phyloP scores from a whole-genome alignment of 2,329 filamentous ascomycete genomes.

The Cercospora sp. region DNA sequence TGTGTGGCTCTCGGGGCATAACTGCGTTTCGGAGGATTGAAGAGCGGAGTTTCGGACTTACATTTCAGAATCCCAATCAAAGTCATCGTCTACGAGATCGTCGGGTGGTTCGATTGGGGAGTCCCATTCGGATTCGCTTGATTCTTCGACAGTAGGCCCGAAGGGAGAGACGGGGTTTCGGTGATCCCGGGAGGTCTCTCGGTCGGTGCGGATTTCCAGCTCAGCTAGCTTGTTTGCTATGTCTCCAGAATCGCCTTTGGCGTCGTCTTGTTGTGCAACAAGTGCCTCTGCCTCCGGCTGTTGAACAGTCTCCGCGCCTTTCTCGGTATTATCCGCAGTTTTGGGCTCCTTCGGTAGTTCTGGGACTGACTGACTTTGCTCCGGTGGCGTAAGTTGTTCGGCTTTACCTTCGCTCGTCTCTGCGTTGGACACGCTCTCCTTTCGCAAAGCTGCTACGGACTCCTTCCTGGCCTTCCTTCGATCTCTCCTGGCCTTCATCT shows the following conservation, averaged over 20 bases:
- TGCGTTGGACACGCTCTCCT: constrained; percentile 1
- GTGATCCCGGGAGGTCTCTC: background rate
- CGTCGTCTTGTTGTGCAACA: background rate
- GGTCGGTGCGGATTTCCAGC: constrained; percentile 2
- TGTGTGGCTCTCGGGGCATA: background rate
- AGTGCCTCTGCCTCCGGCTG: background rate
- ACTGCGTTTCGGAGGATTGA: background rate
- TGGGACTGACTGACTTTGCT: constrained; percentile 2
- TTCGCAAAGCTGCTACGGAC: background rate
- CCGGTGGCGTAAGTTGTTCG: background rate
- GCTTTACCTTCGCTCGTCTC: constrained; percentile 6
- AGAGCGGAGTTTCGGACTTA: background rate
- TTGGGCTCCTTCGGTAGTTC: background rate
- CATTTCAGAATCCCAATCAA: constrained; percentile 39
- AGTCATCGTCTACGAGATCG: constrained; percentile 37
- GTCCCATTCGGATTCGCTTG: constrained; percentile 25
- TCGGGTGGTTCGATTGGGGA: constrained; percentile 26
- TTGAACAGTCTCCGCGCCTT: background rate
- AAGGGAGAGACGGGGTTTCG: constrained; percentile 4
- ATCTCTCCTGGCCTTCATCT: constrained; percentile 18
- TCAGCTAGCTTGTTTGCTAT: constrained; percentile 2
- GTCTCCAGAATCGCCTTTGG: background rate
- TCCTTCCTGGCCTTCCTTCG: constrained; percentile 15
- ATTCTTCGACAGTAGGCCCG: constrained; percentile 7
- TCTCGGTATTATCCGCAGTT: background rate